Percentiles rank a stretch among this genome's conserved stretches.
Evolutionary conservation across 2,329 filamentous ascomycete species (phyloP).

Genomic region (Sporothrix brasiliensis): DNA sequence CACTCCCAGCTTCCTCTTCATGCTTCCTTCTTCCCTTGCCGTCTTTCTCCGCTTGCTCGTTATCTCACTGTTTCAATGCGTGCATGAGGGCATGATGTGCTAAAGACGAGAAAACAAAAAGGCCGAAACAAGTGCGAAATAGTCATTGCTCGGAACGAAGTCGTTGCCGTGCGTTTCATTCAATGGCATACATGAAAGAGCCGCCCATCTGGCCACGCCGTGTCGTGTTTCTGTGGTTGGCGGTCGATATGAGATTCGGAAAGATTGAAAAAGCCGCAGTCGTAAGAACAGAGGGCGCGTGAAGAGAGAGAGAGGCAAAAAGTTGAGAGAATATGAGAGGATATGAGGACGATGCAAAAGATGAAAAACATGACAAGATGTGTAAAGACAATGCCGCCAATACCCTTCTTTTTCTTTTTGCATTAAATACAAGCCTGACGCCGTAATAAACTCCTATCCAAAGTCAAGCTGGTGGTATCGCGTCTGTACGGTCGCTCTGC

Average conservation of each 20-base stretch:
- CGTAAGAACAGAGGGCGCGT: too few relatives aligned
- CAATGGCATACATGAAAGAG: neutral
- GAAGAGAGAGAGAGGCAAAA: neutral
- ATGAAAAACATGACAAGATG: neutral
- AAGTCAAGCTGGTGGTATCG: slow-evolving; percentile 28
- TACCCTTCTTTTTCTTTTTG: slow-evolving; percentile 24
- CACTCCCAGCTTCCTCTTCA: neutral
- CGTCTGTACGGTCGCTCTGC: slow-evolving; percentile 4
- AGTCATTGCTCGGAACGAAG: neutral
- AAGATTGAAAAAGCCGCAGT: neutral
- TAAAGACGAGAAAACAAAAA: neutral
- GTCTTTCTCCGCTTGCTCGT: neutral
- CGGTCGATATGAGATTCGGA: neutral
- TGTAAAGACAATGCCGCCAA: slow-evolving; percentile 28
- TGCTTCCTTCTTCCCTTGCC: neutral
- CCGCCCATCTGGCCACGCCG: too few relatives aligned
- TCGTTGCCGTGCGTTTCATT: neutral
- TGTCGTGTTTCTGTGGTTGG: neutral
- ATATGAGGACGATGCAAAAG: neutral
- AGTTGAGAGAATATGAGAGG: neutral
- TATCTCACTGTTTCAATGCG: neutral
- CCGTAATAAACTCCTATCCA: slow-evolving; percentile 35
- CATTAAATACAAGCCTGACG: slow-evolving; percentile 31
- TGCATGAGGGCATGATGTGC: neutral
- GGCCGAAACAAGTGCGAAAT: neutral